A percentile compares a stretch with the other conserved stretches of the same genome.
These are phyloP conservation scores for Cladophialophora carrionii DNA, from an alignment of 2,329 filamentous ascomycete genomes.

Conservation along the genomic window DNA sequence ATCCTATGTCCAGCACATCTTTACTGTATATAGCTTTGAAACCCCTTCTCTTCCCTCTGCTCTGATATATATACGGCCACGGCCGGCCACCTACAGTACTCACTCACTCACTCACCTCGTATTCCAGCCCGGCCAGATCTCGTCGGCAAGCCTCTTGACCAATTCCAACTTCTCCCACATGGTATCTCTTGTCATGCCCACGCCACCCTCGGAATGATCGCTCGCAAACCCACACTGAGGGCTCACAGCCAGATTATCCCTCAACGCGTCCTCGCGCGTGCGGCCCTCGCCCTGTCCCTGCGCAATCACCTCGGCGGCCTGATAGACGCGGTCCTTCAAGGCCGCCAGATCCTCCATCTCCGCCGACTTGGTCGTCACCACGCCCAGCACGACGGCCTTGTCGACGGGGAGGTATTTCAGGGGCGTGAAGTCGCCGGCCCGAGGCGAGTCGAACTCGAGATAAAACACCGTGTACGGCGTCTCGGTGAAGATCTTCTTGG, in stretches of 20 bases:
- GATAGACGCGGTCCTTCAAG: slow-evolving; percentile 23
- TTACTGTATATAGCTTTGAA: no score
- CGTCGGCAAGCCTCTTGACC: slow-evolving; percentile 71
- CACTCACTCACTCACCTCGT: not conserved
- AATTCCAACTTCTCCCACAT: slow-evolving; percentile 74
- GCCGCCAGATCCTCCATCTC: slow-evolving; percentile 27
- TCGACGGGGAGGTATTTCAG: slow-evolving; percentile 27
- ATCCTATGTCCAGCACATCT: no score
- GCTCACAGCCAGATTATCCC: slow-evolving; percentile 65
- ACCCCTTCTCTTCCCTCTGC: no score
- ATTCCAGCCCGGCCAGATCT: slow-evolving; percentile 61
- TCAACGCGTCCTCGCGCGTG: slow-evolving; percentile 20
- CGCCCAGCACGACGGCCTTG: slow-evolving; percentile 31
- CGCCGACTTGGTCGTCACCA: slow-evolving; percentile 30
- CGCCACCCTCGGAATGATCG: slow-evolving; percentile 66
- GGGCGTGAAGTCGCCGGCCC: slow-evolving; percentile 33
- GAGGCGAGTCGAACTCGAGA: slow-evolving; percentile 33
- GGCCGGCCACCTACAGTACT: not conserved
- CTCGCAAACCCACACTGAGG: slow-evolving; percentile 76
- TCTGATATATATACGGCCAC: no score
- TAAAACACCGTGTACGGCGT: slow-evolving; percentile 30
- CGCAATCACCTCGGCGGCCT: slow-evolving; percentile 26
- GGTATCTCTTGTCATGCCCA: slow-evolving; percentile 68
- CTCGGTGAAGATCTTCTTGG: slow-evolving; percentile 28
- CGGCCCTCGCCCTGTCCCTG: slow-evolving; percentile 17